A percentile compares a stretch with the other conserved stretches of the same genome.
These are phyloP conservation scores for Boletus rufocinnamomeus DNA, from an alignment of 768 basidiomycete species.

Conservation along the genomic window DNA sequence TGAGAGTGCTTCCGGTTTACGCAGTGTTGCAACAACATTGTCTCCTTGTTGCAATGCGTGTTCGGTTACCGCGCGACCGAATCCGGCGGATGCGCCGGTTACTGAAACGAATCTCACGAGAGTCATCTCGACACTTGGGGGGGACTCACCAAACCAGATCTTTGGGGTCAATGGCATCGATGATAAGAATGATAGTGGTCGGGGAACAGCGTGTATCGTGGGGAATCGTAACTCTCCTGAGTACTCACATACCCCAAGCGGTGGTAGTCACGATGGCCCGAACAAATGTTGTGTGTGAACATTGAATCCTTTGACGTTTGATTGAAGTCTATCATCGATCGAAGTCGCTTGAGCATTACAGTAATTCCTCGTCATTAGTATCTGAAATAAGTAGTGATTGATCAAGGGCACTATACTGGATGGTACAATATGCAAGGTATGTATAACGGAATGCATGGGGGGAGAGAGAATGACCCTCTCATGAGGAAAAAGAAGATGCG, in stretches of 20 bases:
- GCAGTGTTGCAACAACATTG: constrained; percentile 44
- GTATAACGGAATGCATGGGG: too few relatives aligned
- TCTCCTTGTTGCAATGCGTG: constrained; percentile 40
- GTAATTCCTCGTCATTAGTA: too few relatives aligned
- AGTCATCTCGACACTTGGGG: not conserved
- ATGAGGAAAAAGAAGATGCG: too few relatives aligned
- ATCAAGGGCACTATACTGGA: too few relatives aligned
- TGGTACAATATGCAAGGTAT: too few relatives aligned
- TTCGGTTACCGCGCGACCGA: constrained; percentile 40
- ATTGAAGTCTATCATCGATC: too few relatives aligned
- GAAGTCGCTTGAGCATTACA: too few relatives aligned
- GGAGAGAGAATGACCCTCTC: too few relatives aligned
- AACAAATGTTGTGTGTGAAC: too few relatives aligned
- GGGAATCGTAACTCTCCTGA: not conserved
- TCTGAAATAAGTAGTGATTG: too few relatives aligned
- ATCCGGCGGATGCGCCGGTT: constrained; percentile 42
- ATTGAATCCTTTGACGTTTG: too few relatives aligned
- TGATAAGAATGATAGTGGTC: not conserved
- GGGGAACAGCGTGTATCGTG: not conserved
- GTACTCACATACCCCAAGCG: not conserved
- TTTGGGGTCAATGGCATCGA: constrained; percentile 14
- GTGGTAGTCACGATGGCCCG: not conserved
- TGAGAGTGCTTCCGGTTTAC: constrained; percentile 32
- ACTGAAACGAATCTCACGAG: constrained; percentile 27
- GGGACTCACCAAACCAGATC: constrained; percentile 28